Base-by-base conservation (phyloP, 345 rosid genomes). In the Populus deltoides region DNA sequence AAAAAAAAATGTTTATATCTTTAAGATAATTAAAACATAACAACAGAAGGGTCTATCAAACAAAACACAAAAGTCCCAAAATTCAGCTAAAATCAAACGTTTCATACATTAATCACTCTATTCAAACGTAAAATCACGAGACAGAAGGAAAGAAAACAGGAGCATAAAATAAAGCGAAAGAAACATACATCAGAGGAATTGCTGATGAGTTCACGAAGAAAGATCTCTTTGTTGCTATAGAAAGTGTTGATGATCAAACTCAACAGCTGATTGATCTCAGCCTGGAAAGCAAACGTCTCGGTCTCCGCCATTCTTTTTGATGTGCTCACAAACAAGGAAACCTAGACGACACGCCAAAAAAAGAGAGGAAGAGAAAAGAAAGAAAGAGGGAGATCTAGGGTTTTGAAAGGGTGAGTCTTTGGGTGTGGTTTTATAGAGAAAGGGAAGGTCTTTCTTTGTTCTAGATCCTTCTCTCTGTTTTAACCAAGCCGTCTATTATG, bases 161-260 rank as follows among this genome's bases (percentile, higher is more conserved):
- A 38, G 71, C 5, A 47, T 12, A 47, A 1, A 13, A 47, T 47
- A 27, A 17, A 7, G 11, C 7, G 7, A 17, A 9, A 8, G n/a
- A 16, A 7, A 9, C 63, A 27, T 31, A 71, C 74, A 71, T 71
- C 74, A 6, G 74, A 71, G 15, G 74, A 31, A 31, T 71, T 71
- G 62, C 74, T 71, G 24, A 71, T 71, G 25, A 71, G 10, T 57
- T 71, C 74, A 47, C 74, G 62, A 9, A 71, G 74, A 22, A 71
- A 71, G 7, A 71, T 71, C 74, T 71, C 74, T 62, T 71, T 71
- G 62, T 71, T 71, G 74, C 62, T 71, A 43, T 71, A 71, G 62
- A 68, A 68, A n/a, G 71, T 68, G 41, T 68, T 68, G 45, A 68
- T 68, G 18, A 68, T 68, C 29, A 35, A 22, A 9, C 71, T 68